A percentile compares a stretch with the other conserved stretches of the same genome.
Conservation (phyloP, 257 asterid species). For the Solanum paucissectum region DNA sequence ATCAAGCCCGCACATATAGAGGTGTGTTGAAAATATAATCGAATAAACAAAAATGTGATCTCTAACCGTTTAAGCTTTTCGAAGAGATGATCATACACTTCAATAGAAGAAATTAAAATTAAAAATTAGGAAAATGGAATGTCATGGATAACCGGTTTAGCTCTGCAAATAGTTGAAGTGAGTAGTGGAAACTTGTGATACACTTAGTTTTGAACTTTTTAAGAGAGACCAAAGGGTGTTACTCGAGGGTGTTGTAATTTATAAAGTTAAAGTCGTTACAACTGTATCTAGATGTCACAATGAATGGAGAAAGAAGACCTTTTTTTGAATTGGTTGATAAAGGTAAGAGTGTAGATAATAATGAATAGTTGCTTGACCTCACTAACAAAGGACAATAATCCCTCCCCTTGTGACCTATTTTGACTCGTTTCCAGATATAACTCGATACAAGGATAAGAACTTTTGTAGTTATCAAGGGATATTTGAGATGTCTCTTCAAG, state of each 20-base stretch:
- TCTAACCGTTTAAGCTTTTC: not conserved
- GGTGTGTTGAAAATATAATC: not conserved
- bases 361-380: too few species aligned
- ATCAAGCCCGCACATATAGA: not conserved
- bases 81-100: not conserved
- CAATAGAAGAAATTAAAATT: not conserved
- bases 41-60: not conserved
- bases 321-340: constrained; percentile 36
- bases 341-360: constrained; percentile 36
- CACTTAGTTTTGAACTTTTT: not conserved
- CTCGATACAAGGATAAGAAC: too few species aligned
- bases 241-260: not conserved
- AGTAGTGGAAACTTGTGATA: not conserved
- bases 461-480: too few species aligned
- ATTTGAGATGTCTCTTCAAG: too few species aligned
- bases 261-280: not conserved
- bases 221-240: not conserved
- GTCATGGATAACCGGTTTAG: not conserved
- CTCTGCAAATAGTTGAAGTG: not conserved
- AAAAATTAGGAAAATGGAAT: not conserved
- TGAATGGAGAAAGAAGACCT: not conserved
- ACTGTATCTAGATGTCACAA: not conserved
- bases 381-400: too few species aligned
- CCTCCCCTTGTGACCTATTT: too few species aligned
- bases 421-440: too few species aligned